Evolutionary conservation across 495 filamentous ascomycete species (phyloP), one percentile per base, ranked within the genome.

Genomic region (Trichoderma reesei): DNA sequence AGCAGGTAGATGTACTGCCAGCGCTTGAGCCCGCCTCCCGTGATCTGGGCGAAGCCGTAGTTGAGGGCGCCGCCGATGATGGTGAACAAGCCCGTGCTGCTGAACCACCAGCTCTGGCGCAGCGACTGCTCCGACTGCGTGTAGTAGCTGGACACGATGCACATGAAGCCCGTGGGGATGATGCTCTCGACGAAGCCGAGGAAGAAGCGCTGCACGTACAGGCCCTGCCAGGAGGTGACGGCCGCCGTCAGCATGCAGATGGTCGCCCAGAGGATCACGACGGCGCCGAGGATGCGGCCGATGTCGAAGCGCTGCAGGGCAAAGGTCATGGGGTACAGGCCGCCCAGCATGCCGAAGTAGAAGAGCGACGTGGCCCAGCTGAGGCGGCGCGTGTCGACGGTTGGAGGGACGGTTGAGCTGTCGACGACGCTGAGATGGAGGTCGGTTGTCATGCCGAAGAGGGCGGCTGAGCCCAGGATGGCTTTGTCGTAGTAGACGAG

Each of bases 401-500:
- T 77, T 0, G 85, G 77, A 0, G 86, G 85, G 20, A 71, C 76
- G 1, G 79, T 85, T 8, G 80, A 75, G 9, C 65, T 63, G 64
- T 77, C 73, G 36, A 80, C 68, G 0, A 87, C 73, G 38, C 71
- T 67, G 48, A 90, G 80, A 5, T 72, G 62, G 39, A 90, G 77
- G 70, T 91, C 88, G 20, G 79, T 76, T 0, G 87, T 89, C 88
- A 90, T 90, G 65, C 87, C 88, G 71, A 91, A 89, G 13, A 91
- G 79, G 10, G 82, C 80, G 0, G 88, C 87, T 63, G 82, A 81
- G n/a, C 88, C 88, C 5, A 90, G 72, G 64, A 91, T 90, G 6
- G 88, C 87, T 84, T 90, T 91, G 72, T 91, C 88, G 69, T 89
- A 90, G 71, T 90, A 91, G 7, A 90, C 87, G 59, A 91, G 77